Percentiles rank a stretch among this genome's conserved stretches.
Conservation (phyloP, 2,329 filamentous ascomycete species). For the Nothomitra cinnamomea region DNA sequence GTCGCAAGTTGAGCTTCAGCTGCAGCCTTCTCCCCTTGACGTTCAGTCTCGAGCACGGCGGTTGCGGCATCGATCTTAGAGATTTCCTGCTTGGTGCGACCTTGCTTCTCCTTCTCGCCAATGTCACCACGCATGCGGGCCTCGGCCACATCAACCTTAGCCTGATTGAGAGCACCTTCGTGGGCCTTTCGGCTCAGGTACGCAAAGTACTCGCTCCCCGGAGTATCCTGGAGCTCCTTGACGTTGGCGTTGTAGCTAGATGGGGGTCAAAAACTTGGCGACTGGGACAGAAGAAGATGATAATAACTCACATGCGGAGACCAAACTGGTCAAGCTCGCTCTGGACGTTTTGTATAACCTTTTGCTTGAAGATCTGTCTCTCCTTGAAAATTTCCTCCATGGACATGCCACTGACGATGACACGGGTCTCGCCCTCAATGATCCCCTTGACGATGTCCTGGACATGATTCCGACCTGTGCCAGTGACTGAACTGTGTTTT, state of each 20-base stretch:
- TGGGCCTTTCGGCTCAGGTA: slow-evolving; percentile 70
- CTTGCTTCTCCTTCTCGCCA: slow-evolving; percentile 60
- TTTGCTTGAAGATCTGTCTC: slow-evolving; percentile 58
- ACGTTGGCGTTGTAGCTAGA: slow-evolving; percentile 54
- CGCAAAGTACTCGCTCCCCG: slow-evolving; percentile 66
- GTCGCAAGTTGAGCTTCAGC: slow-evolving; percentile 64
- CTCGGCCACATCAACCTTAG: slow-evolving; percentile 43
- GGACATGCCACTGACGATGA: slow-evolving; percentile 75
- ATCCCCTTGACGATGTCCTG: slow-evolving; percentile 79
- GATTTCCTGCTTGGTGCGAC: slow-evolving; percentile 69
- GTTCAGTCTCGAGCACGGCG: slow-evolving; percentile 67
- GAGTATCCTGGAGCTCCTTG: slow-evolving; percentile 74
- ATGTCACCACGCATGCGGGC: slow-evolving; percentile 49
- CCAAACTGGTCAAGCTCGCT: slow-evolving; percentile 68
- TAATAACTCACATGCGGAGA: slow-evolving; percentile 40
- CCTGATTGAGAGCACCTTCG: slow-evolving; percentile 70
- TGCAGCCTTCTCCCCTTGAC: slow-evolving; percentile 62
- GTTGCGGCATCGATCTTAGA: slow-evolving; percentile 79
- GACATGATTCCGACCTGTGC: slow-evolving; percentile 44
- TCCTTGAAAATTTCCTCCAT: slow-evolving; percentile 82
- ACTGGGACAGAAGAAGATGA: not conserved
- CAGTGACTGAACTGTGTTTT: no score
- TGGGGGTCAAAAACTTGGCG: not conserved
- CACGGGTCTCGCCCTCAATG: slow-evolving; percentile 74
- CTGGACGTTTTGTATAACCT: slow-evolving; percentile 48